Evolutionary conservation across 1,284 basidiomycete species (phyloP), one percentile per base, ranked within the genome.

Genomic region (Ceratobasidium sp.): DNA sequence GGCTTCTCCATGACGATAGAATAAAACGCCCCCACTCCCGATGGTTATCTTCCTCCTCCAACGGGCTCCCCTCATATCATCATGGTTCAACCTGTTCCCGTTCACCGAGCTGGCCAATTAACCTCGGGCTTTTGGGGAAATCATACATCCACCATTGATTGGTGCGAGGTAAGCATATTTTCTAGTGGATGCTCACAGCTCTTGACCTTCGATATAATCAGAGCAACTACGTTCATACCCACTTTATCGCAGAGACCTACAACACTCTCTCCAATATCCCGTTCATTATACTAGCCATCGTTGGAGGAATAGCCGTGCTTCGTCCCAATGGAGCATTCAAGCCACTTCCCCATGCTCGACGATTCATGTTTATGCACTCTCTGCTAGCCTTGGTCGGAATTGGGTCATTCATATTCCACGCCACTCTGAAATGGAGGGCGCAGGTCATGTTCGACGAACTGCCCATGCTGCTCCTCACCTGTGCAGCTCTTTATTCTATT

Each of bases 191-290:
- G n/a, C n/a, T n/a, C 20, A 27, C n/a, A 25, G 38, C 20, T 34
- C 2, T 17, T 29, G 35, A 47, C 8, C 12, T 22, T 2, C 32
- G n/a, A 15, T 15, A 29, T 52, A 17, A 42, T n/a, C 49, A 72
- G 70, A 70, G 71, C 62, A 73, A 73, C 68, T 73, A 73, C 50
- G 70, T 69, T 7, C 69, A 74, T 40, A 69, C 60, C 25, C 42
- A 40, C 5, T 71, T 70, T 42, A 73, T 74, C 34, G 72, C 72
- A 20, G 73, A 74, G 42, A 73, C 70, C 20, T 74, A 70, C 60
- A 74, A 74, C 49, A 71, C 72, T 4, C 55, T 74, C 45, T 73
- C 72, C n/a, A 74, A 74, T 47, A 71, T 74, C 31, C 71, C 72
- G 12, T 74, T 72, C 53, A 56, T 74, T 20, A n/a, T 72, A 3